Conservation (phyloP, 1,139 yeast genomes). For the Kluyveromyces sp. region DNA sequence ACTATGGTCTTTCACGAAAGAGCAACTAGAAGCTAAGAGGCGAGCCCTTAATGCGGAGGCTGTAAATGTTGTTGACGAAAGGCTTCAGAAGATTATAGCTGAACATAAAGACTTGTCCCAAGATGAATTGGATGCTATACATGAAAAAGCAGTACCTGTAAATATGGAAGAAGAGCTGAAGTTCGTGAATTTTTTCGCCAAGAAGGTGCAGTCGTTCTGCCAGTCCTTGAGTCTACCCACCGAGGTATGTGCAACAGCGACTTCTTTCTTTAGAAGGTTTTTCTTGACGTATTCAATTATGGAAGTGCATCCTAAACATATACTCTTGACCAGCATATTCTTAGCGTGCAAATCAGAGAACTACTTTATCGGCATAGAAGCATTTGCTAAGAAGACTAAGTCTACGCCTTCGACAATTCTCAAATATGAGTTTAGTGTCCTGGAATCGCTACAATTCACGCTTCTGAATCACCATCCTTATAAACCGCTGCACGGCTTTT, state of each 20-base stretch:
- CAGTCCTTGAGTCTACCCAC: conserved; percentile 53
- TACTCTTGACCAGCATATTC: conserved; percentile 79
- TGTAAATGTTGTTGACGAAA: conserved; percentile 34
- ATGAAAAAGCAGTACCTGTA: conserved; percentile 43
- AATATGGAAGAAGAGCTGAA: conserved; percentile 62
- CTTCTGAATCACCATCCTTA: conserved; percentile 82
- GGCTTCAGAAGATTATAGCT: conserved; percentile 33
- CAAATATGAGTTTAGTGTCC: conserved; percentile 67
- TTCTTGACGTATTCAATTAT: conserved; percentile 72
- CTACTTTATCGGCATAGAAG: conserved; percentile 74
- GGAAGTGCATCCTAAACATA: conserved; percentile 80
- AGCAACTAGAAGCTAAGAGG: conserved; percentile 45
- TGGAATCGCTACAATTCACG: conserved; percentile 72
- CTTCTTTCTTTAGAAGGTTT: conserved; percentile 74
- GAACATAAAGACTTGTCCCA: conserved; percentile 33
- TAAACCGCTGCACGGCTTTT: conserved; percentile 85
- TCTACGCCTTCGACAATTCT: conserved; percentile 59
- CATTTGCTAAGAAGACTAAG: conserved; percentile 67
- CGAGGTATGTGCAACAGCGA: conserved; percentile 74
- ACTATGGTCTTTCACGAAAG: conserved; percentile 72
- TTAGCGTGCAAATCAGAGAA: conserved; percentile 91
- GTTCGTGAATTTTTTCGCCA: conserved; percentile 62
- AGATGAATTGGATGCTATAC: conserved; percentile 32
- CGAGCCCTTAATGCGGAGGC: conserved; percentile 49
- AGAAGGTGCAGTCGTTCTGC: conserved; percentile 59